These are phyloP conservation scores for Diaporthe sp. DNA, from an alignment of 2,329 filamentous ascomycete genomes.

Conservation along the genomic window DNA sequence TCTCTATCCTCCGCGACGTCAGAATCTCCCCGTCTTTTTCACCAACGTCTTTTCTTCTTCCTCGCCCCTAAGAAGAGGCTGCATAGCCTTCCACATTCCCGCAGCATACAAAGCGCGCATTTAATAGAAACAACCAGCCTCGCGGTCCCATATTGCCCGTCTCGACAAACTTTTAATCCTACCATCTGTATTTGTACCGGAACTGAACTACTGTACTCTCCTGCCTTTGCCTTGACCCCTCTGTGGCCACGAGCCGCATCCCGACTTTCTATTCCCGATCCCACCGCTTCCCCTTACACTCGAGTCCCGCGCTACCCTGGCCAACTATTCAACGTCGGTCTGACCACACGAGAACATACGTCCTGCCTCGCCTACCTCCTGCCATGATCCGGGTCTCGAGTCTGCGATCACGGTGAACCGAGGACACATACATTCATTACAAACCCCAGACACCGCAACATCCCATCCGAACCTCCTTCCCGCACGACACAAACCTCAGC, in stretches of 20 bases:
- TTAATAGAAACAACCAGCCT: slow-evolving; percentile 17
- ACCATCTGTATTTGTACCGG: slow-evolving; percentile 2
- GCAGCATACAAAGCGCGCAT: slow-evolving; percentile 14
- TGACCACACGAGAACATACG: neutral
- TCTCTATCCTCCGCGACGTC: slow-evolving; percentile 15
- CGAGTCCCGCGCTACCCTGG: neutral
- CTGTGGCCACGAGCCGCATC: neutral
- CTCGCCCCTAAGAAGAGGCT: neutral
- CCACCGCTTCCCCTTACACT: neutral
- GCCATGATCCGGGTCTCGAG: slow-evolving; percentile 26
- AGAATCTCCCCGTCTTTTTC: slow-evolving; percentile 12
- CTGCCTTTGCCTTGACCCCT: neutral
- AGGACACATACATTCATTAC: slow-evolving; percentile 23
- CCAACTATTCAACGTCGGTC: neutral
- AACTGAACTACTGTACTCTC: neutral
- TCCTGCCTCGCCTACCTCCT: neutral
- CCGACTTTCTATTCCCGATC: neutral
- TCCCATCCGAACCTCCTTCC: neutral
- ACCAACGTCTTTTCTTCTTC: slow-evolving; percentile 4
- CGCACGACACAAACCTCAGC: neutral
- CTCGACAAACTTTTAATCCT: neutral
- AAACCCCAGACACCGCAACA: neutral
- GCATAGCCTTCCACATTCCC: neutral
- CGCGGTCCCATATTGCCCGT: neutral
- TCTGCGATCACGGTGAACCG: slow-evolving; percentile 27